phyloP scores from a whole-genome alignment of 768 basidiomycete species.

The Boletus vermiculosoides region DNA sequence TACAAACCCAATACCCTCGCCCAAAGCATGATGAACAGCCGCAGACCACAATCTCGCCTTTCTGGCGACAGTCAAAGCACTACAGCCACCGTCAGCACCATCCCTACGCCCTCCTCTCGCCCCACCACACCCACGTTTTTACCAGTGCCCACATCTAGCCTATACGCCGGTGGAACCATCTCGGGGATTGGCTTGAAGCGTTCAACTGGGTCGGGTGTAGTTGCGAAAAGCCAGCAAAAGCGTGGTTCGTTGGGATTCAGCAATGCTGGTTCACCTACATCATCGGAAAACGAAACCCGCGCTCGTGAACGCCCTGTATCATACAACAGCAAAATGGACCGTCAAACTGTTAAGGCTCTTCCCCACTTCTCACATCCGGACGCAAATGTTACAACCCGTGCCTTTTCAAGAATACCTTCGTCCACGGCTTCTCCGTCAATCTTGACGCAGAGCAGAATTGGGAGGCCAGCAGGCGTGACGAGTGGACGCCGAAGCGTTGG shows the following conservation, averaged over 20 bases:
- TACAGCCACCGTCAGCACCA: constrained; percentile 56
- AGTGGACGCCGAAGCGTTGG: constrained; percentile 46
- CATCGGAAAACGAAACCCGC: constrained; percentile 28
- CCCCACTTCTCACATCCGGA: constrained; percentile 43
- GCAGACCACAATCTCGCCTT: constrained; percentile 71
- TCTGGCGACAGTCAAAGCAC: constrained; percentile 60
- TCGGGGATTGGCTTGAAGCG: constrained; percentile 54
- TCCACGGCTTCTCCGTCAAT: constrained; percentile 34
- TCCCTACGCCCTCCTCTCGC: constrained; percentile 65
- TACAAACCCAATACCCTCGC: constrained; percentile 40
- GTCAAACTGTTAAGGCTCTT: constrained; percentile 34
- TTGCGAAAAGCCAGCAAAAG: constrained; percentile 46
- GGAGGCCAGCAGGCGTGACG: constrained; percentile 37
- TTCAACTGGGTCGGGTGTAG: constrained; percentile 50
- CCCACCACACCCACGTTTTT: constrained; percentile 77
- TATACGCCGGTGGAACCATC: constrained; percentile 40
- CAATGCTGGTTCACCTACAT: constrained; percentile 29
- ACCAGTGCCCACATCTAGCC: constrained; percentile 58
- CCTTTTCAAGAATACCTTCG: constrained; percentile 40
- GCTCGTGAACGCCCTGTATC: constrained; percentile 29
- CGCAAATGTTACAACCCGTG: constrained; percentile 49
- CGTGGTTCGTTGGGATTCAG: constrained; percentile 62
- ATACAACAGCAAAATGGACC: constrained; percentile 24
- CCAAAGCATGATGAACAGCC: constrained; percentile 47
- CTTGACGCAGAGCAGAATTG: constrained; percentile 47